Evolutionary conservation across 139 green algal genomes (phyloP), one percentile per base, ranked within the genome.

Genomic region (Yamagishiella unicocca): DNA sequence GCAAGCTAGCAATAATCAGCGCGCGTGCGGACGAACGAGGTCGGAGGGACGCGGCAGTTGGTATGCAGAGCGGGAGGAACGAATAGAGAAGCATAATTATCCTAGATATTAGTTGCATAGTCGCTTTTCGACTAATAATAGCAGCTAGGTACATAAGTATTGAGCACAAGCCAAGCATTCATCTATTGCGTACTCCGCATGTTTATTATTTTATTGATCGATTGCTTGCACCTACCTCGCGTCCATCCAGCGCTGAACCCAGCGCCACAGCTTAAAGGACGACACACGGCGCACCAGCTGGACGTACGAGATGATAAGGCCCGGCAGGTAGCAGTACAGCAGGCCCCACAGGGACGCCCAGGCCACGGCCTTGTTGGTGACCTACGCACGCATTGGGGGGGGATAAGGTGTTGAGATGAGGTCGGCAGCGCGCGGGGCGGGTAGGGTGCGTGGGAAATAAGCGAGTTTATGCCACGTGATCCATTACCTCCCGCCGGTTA

Each of bases 291-390:
- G 21, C 27, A 78, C 4, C 31, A 90, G 67, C 86, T 90, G 86
- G 53, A 71, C 37, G 40, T 50, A 87, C 37, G 46, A 70, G 14
- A 90, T 72, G 43, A 72, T n/a, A 4, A 77, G 33, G 14, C 87
- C 87, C 6, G 87, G 87, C 35, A 87, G 68, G 87, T 90, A 90
- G 68, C 77, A 87, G 78, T 84, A 84, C n/a, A 90, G 53, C 87
- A 90, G 61, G 42, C 87, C 87, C 87, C 87, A 90, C 85, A 90
- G 77, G 1, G 53, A 58, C 1, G 68, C 38, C 85, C 85, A 90
- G 77, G 67, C 78, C 27, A 87, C 7, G 17, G 77, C 78, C 86
- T 90, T 87, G 68, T 90, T 90, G 46, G 53, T 68, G 78, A 90
- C 78, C 86, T 85, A 70, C 85, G 85, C 75, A 35, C 1, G 33